Evolutionary conservation across 2,329 filamentous ascomycete species (phyloP).

Genomic region (Pseudogymnoascus sp.): DNA sequence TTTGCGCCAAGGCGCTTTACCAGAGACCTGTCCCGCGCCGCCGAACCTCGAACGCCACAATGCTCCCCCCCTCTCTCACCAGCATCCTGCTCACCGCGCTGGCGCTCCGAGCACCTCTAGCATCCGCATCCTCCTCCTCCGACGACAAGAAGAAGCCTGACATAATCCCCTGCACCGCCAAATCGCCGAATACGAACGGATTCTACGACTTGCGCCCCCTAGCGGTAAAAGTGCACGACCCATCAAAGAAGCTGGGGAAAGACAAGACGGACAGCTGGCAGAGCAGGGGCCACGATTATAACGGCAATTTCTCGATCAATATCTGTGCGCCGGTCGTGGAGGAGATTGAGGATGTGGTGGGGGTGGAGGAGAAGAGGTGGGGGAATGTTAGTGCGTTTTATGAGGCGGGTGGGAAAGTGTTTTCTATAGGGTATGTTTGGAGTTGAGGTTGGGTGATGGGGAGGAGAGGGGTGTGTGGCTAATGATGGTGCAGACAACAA

Average conservation of each 20-base stretch:
- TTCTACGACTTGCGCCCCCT: slow-evolving; percentile 29
- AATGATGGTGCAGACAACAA: slow-evolving; percentile 39
- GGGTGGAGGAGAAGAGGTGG: slow-evolving; percentile 53
- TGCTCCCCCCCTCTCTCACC: slow-evolving; percentile 20
- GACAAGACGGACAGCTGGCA: slow-evolving; percentile 51
- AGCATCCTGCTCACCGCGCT: slow-evolving; percentile 21
- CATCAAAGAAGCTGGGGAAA: slow-evolving; percentile 35
- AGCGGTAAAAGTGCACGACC: slow-evolving; percentile 20
- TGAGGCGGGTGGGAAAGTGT: slow-evolving; percentile 52
- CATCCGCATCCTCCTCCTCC: slow-evolving; percentile 16
- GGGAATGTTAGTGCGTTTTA: slow-evolving; percentile 75
- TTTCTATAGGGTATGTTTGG: slow-evolving; percentile 64
- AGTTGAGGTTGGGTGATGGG: not conserved
- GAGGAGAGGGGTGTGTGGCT: slow-evolving; percentile 3
- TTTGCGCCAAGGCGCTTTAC: not conserved
- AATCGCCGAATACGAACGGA: slow-evolving; percentile 20
- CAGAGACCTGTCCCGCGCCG: not conserved
- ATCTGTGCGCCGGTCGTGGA: slow-evolving; percentile 71
- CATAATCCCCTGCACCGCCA: slow-evolving; percentile 25
- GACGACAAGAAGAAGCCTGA: slow-evolving; percentile 18
- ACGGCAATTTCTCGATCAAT: slow-evolving; percentile 75
- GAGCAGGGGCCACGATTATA: slow-evolving; percentile 67
- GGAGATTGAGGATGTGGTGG: slow-evolving; percentile 51
- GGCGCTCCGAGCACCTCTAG: slow-evolving; percentile 19
- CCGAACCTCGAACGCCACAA: slow-evolving; percentile 12